Evolutionary conservation across 176 grass and related monocot genomes (phyloP).

Genomic region (Carex scoparia): DNA sequence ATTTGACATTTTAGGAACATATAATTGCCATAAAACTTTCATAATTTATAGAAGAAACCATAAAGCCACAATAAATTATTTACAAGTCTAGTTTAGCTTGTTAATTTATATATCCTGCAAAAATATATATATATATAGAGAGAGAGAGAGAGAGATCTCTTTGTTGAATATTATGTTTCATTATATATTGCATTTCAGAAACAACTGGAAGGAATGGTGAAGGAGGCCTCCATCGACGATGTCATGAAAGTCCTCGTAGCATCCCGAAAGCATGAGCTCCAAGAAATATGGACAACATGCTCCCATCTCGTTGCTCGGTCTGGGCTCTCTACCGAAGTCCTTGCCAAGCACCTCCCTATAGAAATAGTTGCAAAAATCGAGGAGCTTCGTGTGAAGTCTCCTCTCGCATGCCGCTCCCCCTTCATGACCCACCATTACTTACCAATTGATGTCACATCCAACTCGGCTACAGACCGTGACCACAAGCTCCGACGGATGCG

Average conservation of each 20-base stretch:
- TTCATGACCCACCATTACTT: conserved; percentile 56
- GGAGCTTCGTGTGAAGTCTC: conserved; percentile 41
- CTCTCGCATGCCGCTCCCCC: conserved; percentile 27
- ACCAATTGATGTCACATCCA: conserved; percentile 35
- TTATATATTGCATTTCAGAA: conserved; percentile 43
- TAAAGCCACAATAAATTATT: neutral
- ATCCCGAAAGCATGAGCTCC: conserved; percentile 80
- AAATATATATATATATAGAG: too few species aligned
- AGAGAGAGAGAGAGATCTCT: too few species aligned
- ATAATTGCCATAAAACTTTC: neutral
- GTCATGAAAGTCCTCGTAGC: conserved; percentile 94
- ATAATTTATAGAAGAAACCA: neutral
- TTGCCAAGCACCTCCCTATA: conserved; percentile 92
- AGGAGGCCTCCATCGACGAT: conserved; percentile 90
- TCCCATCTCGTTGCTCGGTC: conserved; percentile 83
- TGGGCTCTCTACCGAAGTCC: conserved; percentile 75
- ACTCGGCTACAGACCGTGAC: conserved; percentile 51
- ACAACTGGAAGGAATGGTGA: conserved; percentile 87
- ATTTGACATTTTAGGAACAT: neutral
- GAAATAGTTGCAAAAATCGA: conserved; percentile 56
- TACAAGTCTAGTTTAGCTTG: neutral
- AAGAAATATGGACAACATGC: conserved; percentile 67
- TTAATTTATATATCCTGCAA: neutral
- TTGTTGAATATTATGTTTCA: neutral
- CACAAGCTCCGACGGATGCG: conserved; percentile 71